phyloP scores from a whole-genome alignment of 2,329 filamentous ascomycete species.

The Aspergillus sp. region DNA sequence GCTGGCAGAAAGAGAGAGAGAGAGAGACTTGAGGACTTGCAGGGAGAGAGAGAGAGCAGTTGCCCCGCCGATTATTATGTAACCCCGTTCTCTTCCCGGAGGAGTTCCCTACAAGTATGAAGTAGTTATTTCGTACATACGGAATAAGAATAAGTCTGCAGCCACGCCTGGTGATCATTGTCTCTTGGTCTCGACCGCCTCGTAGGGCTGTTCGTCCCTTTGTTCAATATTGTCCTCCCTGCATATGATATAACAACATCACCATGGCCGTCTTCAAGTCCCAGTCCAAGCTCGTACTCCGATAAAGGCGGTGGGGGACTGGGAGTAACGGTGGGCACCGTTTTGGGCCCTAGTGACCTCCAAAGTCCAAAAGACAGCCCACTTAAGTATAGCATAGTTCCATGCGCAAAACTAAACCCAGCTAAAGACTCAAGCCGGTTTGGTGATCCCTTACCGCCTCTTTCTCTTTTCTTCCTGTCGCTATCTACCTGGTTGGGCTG shows the following conservation, averaged over 20 bases:
- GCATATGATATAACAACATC: not conserved
- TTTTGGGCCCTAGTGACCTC: not conserved
- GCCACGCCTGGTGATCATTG: not conserved
- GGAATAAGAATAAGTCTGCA: not conserved
- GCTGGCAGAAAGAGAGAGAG: constrained; percentile 13
- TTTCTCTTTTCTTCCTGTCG: not conserved
- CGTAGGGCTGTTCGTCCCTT: not conserved
- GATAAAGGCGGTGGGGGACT: not conserved
- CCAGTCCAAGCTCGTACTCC: not conserved
- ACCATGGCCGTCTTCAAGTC: not conserved
- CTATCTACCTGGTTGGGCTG: not conserved
- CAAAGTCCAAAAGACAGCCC: not conserved
- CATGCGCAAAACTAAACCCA: not conserved
- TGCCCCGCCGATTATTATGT: constrained; percentile 8
- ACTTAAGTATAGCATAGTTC: not conserved
- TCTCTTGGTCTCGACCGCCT: not conserved
- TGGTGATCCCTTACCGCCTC: not conserved
- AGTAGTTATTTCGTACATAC: not conserved
- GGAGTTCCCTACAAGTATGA: not conserved
- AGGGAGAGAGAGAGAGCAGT: not conserved
- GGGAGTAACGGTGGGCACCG: not conserved
- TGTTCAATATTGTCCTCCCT: not conserved
- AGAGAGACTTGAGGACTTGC: constrained; percentile 10
- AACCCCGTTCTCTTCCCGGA: not conserved
- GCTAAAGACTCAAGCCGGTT: not conserved